These are phyloP conservation scores for Cicer pinnatifidum DNA, from an alignment of 306 rosid genomes.

Conservation along the genomic window DNA sequence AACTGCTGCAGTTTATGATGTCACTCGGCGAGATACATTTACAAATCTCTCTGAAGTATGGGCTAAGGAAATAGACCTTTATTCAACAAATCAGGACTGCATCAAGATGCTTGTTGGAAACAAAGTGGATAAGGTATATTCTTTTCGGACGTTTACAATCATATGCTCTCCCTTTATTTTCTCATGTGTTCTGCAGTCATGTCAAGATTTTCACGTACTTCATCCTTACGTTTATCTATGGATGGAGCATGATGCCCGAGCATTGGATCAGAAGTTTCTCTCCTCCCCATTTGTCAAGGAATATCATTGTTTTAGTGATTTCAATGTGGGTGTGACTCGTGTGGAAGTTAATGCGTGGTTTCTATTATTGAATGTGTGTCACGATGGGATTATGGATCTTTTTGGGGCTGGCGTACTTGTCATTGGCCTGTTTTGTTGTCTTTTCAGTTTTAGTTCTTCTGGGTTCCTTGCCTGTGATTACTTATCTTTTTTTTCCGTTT, in stretches of 20 bases:
- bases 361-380: constrained; percentile 13
- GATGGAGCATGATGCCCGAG: constrained; percentile 11
- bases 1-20: constrained; percentile 74
- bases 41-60: constrained; percentile 88
- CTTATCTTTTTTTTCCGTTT: constrained; percentile 26
- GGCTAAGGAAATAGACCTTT: constrained; percentile 91
- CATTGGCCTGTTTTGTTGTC: neutral
- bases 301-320: constrained; percentile 12
- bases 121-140: constrained; percentile 90
- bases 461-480: constrained; percentile 7
- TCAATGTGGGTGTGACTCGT: constrained; percentile 6
- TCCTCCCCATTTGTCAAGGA: constrained; percentile 17
- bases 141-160: constrained; percentile 17
- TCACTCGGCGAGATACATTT: constrained; percentile 87
- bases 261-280: neutral
- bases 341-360: neutral
- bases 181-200: constrained; percentile 14
- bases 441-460: constrained; percentile 21
- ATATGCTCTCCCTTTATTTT: constrained; percentile 21
- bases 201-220: neutral
- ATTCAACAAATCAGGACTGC: constrained; percentile 94
- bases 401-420: constrained; percentile 21
- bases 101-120: constrained; percentile 98
- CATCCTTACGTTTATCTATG: constrained; percentile 3
- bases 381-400: neutral